Percentiles rank a stretch among this genome's conserved stretches.
phyloP scores from a whole-genome alignment of 164 flowering plant species.

The Vitis riparia region DNA sequence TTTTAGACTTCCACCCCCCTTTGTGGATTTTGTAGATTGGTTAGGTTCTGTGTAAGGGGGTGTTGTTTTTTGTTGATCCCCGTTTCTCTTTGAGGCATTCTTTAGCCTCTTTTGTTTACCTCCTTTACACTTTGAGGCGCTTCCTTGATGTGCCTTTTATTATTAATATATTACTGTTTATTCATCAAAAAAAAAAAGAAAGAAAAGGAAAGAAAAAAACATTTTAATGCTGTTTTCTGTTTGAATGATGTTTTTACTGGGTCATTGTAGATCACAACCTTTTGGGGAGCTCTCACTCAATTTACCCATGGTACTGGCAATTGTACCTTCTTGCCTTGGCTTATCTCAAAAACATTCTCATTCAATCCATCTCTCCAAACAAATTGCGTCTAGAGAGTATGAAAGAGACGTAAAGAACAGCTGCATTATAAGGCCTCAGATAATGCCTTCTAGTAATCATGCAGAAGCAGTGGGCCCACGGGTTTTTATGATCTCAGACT shows the following conservation, averaged over 20 bases:
- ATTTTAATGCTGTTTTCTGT: too few relatives aligned
- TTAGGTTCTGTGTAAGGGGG: too few relatives aligned
- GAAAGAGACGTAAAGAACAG: background rate
- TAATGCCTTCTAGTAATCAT: slow-evolving; percentile 12
- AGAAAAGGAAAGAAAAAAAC: too few relatives aligned
- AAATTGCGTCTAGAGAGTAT: background rate
- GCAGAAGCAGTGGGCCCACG: slow-evolving; percentile 28
- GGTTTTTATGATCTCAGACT: slow-evolving; percentile 71
- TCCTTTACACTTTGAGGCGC: too few relatives aligned
- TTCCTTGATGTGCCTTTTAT: too few relatives aligned
- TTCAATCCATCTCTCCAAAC: background rate
- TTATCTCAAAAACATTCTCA: slow-evolving; percentile 4
- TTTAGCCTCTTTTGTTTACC: too few relatives aligned
- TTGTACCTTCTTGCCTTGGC: slow-evolving; percentile 10
- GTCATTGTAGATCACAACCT: background rate
- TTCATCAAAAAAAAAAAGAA: too few relatives aligned
- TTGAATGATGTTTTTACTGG: background rate
- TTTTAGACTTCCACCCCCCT: too few relatives aligned
- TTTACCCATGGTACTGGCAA: slow-evolving; percentile 7
- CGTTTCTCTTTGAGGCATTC: too few relatives aligned
- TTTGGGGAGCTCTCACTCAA: background rate
- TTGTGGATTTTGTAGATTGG: too few relatives aligned
- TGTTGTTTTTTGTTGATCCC: too few relatives aligned
- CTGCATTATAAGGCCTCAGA: slow-evolving; percentile 28
- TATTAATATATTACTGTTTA: too few relatives aligned